Evolutionary conservation across 2,329 filamentous ascomycete species (phyloP).

Genomic region (Didymella lethalis): DNA sequence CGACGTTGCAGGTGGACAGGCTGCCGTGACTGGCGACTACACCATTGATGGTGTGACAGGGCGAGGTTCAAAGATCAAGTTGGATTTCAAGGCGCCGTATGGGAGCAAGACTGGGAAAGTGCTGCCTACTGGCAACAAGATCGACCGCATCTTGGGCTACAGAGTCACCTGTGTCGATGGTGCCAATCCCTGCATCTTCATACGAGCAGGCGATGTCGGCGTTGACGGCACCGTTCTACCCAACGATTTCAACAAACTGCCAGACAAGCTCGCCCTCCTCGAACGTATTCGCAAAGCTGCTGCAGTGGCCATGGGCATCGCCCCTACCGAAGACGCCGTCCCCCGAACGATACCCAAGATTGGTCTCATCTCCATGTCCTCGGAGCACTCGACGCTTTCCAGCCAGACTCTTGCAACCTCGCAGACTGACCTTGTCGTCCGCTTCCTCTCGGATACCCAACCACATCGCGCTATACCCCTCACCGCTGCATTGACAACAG

Average conservation of each 20-base stretch:
- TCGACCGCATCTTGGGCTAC: constrained; percentile 61
- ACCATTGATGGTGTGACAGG: constrained; percentile 71
- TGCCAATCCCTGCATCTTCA: constrained; percentile 70
- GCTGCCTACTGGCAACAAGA: constrained; percentile 65
- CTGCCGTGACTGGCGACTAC: constrained; percentile 62
- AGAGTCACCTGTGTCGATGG: constrained; percentile 68
- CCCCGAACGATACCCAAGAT: constrained; percentile 71
- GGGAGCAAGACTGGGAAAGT: constrained; percentile 70
- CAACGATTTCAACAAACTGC: constrained; percentile 61
- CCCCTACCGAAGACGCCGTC: constrained; percentile 53
- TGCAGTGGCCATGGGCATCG: constrained; percentile 68
- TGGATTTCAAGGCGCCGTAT: constrained; percentile 69
- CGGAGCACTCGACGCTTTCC: constrained; percentile 51
- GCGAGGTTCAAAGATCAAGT: constrained; percentile 62
- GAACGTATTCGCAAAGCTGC: constrained; percentile 67
- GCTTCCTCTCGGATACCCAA: constrained; percentile 56
- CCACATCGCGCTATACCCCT: constrained; percentile 56
- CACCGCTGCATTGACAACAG: constrained; percentile 54
- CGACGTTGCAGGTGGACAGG: constrained; percentile 58
- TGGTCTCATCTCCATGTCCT: constrained; percentile 59
- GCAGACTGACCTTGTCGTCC: constrained; percentile 51
- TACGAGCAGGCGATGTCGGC: constrained; percentile 62
- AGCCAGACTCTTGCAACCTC: constrained; percentile 46
- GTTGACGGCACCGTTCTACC: constrained; percentile 62
- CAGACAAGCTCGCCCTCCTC: constrained; percentile 59